These are phyloP conservation scores for Thermothelomyces thermophilus DNA, from an alignment of 2,329 filamentous ascomycete genomes.

Conservation along the genomic window DNA sequence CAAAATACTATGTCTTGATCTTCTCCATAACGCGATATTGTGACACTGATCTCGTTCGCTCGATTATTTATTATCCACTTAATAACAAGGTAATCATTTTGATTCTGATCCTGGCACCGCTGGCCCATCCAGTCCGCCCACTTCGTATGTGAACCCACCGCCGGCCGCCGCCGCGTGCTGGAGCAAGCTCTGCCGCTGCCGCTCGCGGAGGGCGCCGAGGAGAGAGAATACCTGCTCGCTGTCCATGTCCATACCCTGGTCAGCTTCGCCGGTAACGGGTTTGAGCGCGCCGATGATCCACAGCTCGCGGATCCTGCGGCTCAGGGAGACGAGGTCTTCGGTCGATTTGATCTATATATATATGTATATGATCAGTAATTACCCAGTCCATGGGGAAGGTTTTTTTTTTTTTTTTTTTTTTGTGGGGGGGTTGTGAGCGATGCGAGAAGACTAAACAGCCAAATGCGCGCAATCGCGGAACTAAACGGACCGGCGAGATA, in stretches of 20 bases:
- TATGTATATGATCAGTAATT: too few species aligned
- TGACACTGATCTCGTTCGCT: too few species aligned
- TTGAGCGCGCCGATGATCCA: slow-evolving; percentile 44
- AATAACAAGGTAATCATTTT: not conserved
- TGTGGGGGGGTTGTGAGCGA: too few species aligned
- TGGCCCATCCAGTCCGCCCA: not conserved
- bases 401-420: too few species aligned
- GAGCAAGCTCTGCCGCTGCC: slow-evolving; percentile 22
- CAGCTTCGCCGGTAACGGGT: slow-evolving; percentile 34
- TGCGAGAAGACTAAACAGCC: too few species aligned
- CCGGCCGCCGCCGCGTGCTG: not conserved
- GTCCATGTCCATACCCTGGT: slow-evolving; percentile 30
- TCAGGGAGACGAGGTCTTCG: slow-evolving; percentile 41
- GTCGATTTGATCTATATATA: slow-evolving; percentile 33
- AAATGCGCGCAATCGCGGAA: too few species aligned
- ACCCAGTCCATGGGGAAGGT: too few species aligned
- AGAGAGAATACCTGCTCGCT: slow-evolving; percentile 33
- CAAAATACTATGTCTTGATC: too few species aligned
- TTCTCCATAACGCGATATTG: too few species aligned
- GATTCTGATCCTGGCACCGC: not conserved
- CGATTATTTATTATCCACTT: too few species aligned
- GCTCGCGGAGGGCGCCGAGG: slow-evolving; percentile 29
- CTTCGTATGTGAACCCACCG: slow-evolving; percentile 1
- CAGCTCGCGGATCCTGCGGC: slow-evolving; percentile 42
- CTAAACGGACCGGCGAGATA: too few species aligned